These are phyloP conservation scores for Porphyrellus sp. DNA, from an alignment of 1,284 basidiomycete species.

Conservation along the genomic window DNA sequence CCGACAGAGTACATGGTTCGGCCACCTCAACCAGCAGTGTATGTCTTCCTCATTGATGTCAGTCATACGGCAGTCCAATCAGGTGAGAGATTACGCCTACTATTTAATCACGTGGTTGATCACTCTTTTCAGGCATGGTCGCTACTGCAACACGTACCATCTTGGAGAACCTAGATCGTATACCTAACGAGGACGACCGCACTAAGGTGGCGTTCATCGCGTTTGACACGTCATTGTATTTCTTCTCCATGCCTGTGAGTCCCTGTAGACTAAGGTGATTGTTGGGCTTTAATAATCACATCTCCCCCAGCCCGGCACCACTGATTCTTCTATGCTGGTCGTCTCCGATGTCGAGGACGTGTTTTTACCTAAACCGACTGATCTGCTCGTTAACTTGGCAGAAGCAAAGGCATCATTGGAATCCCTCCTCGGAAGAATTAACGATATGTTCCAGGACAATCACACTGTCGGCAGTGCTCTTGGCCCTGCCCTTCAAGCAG, in stretches of 20 bases:
- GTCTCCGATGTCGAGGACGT: slow-evolving; percentile 97
- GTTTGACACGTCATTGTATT: slow-evolving; percentile 92
- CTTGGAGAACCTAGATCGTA: slow-evolving; percentile 89
- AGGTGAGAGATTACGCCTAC: slow-evolving; percentile 40
- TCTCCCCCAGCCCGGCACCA: slow-evolving; percentile 60
- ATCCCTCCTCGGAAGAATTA: slow-evolving; percentile 75
- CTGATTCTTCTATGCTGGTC: slow-evolving; percentile 93
- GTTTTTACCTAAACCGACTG: slow-evolving; percentile 95
- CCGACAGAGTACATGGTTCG: slow-evolving; percentile 99
- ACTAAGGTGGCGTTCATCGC: slow-evolving; percentile 93
- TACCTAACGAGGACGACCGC: slow-evolving; percentile 92
- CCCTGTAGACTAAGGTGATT: neutral
- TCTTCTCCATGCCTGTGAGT: slow-evolving; percentile 86
- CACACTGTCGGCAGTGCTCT: slow-evolving; percentile 89
- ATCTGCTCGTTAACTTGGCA: slow-evolving; percentile 90
- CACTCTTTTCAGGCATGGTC: slow-evolving; percentile 75
- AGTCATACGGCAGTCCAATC: slow-evolving; percentile 89
- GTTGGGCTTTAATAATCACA: neutral
- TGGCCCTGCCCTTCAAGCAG: slow-evolving; percentile 94
- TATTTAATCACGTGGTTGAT: neutral
- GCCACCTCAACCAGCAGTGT: slow-evolving; percentile 95
- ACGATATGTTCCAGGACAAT: slow-evolving; percentile 97
- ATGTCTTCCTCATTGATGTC: slow-evolving; percentile 97
- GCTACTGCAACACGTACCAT: slow-evolving; percentile 96
- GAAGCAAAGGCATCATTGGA: slow-evolving; percentile 86